Conservation (phyloP, 805 yeast genomes). For the Candida stauntonica region DNA sequence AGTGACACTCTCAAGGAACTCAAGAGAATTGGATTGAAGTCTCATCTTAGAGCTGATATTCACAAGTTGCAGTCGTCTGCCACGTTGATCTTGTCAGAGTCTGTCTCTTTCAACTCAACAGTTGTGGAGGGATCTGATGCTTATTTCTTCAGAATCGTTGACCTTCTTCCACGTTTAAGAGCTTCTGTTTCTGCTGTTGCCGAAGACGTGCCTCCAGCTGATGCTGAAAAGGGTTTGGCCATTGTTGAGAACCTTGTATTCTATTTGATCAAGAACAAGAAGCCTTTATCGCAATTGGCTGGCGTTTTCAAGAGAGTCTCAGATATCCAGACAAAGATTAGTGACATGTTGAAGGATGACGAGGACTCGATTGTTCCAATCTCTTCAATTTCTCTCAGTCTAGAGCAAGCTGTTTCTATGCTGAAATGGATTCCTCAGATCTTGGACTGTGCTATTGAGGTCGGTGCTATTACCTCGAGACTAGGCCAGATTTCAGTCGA, state of each 20-base stretch:
- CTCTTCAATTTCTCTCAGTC: conserved; percentile 8
- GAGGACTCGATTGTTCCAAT: conserved; percentile 20
- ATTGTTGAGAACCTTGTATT: conserved; percentile 67
- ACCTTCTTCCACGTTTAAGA: conserved; percentile 75
- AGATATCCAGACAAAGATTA: conserved; percentile 21
- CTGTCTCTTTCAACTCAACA: conserved; percentile 40
- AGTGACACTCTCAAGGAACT: conserved; percentile 75
- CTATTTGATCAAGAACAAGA: conserved; percentile 49
- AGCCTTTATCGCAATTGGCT: conserved; percentile 36
- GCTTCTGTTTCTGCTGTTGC: conserved; percentile 55
- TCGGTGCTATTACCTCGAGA: conserved; percentile 18
- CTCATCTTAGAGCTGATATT: conserved; percentile 62
- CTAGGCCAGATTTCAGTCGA: conserved; percentile 16
- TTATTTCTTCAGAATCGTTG: conserved; percentile 67
- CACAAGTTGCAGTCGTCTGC: conserved; percentile 57
- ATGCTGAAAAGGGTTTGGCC: conserved; percentile 72
- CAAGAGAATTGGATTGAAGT: conserved; percentile 69
- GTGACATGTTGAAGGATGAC: conserved; percentile 17
- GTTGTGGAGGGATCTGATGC: conserved; percentile 42
- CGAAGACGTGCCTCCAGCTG: conserved; percentile 72
- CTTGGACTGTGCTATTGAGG: conserved; percentile 29
- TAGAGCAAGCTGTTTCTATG: conserved; percentile 14
- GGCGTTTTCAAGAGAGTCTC: conserved; percentile 19
- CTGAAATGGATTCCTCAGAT: conserved; percentile 33
- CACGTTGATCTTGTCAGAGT: conserved; percentile 54